Evolutionary conservation across 2,329 filamentous ascomycete genomes (phyloP).

Genomic region (Paraphoma sp.): DNA sequence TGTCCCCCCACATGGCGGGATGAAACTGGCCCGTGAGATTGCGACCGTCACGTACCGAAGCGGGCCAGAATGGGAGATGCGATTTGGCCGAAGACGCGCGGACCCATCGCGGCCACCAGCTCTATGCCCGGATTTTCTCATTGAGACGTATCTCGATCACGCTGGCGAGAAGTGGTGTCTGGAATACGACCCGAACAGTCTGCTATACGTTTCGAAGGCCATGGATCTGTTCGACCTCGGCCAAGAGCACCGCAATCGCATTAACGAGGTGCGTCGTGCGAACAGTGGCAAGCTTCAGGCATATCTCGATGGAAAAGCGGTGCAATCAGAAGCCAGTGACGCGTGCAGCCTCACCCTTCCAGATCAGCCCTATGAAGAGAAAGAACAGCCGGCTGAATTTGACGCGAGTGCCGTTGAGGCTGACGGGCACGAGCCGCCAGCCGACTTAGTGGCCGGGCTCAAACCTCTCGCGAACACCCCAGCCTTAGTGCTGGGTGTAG

Average conservation of each 20-base stretch:
- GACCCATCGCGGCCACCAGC: slow-evolving; percentile 87
- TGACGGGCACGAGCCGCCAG: slow-evolving; percentile 65
- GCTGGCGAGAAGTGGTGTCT: slow-evolving; percentile 98
- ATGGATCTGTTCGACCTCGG: slow-evolving; percentile 99
- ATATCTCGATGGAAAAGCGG: slow-evolving; percentile 39
- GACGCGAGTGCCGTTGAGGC: slow-evolving; percentile 41
- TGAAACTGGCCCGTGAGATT: slow-evolving; percentile 98
- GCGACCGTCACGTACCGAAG: slow-evolving; percentile 97
- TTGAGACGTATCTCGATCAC: slow-evolving; percentile 97
- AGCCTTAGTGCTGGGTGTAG: slow-evolving; percentile 89
- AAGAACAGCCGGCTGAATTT: slow-evolving; percentile 58
- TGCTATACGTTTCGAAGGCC: slow-evolving; percentile 96
- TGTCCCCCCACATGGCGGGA: slow-evolving; percentile 90
- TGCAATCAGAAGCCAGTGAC: slow-evolving; percentile 43
- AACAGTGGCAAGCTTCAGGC: slow-evolving; percentile 65
- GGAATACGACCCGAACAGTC: slow-evolving; percentile 93
- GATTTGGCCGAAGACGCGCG: slow-evolving; percentile 86
- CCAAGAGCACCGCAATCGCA: slow-evolving; percentile 69
- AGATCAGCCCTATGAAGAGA: slow-evolving; percentile 84
- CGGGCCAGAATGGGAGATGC: slow-evolving; percentile 95
- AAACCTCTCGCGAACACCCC: slow-evolving; percentile 75
- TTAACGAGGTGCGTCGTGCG: slow-evolving; percentile 66
- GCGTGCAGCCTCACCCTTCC: slow-evolving; percentile 84
- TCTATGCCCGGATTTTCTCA: slow-evolving; percentile 95
- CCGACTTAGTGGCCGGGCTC: slow-evolving; percentile 81